Percentiles rank a stretch among this genome's conserved stretches.
Evolutionary conservation across 345 rosid species (phyloP).

Genomic region (Moricandia moricandioides): DNA sequence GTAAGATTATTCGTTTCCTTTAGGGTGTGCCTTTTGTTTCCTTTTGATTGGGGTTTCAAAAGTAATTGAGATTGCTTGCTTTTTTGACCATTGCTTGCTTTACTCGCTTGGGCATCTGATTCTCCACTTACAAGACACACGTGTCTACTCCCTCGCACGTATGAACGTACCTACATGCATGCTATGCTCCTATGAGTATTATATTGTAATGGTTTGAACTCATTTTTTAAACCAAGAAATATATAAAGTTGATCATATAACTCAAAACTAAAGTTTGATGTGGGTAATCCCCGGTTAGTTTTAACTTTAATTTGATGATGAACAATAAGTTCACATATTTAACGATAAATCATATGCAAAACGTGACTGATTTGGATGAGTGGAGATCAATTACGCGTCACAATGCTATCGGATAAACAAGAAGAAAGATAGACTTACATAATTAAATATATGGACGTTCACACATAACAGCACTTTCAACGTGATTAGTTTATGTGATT

Average conservation of each 20-base stretch:
- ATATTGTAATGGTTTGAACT: neutral
- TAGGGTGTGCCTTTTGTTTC: slow-evolving; percentile 12
- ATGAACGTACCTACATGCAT: neutral
- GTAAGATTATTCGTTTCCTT: slow-evolving; percentile 44
- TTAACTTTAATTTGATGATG: neutral
- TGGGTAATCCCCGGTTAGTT: neutral
- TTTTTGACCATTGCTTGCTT: slow-evolving; percentile 31
- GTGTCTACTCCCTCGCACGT: slow-evolving; percentile 2
- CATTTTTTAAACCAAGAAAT: neutral
- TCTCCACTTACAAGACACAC: slow-evolving; percentile 30
- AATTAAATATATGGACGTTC: neutral
- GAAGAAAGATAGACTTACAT: neutral
- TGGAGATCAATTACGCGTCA: neutral
- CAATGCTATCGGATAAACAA: neutral
- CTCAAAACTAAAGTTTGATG: neutral
- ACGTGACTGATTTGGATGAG: slow-evolving; percentile 15
- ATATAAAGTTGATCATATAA: neutral
- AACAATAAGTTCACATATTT: neutral
- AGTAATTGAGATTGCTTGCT: neutral
- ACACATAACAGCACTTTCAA: neutral
- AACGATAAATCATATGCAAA: neutral
- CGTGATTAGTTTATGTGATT: neutral
- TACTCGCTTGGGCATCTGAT: slow-evolving; percentile 30
- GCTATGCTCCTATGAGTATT: neutral
- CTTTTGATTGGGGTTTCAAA: neutral